These are phyloP conservation scores for Fusarium udum DNA, from an alignment of 2,329 filamentous ascomycete genomes.

Conservation along the genomic window DNA sequence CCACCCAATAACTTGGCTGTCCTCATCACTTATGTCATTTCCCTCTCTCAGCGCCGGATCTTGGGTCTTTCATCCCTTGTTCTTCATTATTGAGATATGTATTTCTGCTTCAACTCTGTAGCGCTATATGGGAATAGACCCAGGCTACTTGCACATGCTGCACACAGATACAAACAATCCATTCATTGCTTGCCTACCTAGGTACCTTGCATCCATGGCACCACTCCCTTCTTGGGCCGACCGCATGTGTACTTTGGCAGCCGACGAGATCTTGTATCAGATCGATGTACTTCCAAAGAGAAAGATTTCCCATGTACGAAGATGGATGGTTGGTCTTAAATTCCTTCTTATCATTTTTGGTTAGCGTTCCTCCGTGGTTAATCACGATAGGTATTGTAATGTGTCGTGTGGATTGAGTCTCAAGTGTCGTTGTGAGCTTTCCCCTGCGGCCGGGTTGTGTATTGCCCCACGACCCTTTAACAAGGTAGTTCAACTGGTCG, in stretches of 20 bases:
- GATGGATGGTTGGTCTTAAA: neutral
- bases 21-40: slow-evolving; percentile 11
- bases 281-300: neutral
- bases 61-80: neutral
- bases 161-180: neutral
- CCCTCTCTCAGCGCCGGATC: neutral
- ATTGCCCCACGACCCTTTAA: slow-evolving; percentile 38
- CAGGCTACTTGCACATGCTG: neutral
- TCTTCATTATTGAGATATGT: neutral
- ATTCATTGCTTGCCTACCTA: neutral
- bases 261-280: neutral
- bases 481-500: neutral
- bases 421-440: slow-evolving; percentile 19
- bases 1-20: neutral
- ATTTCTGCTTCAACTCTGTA: neutral
- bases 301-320: neutral
- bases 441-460: slow-evolving; percentile 20
- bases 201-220: slow-evolving; percentile 14
- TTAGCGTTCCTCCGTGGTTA: neutral
- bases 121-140: neutral
- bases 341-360: neutral
- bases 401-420: slow-evolving; percentile 11
- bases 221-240: slow-evolving; percentile 18
- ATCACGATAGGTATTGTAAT: neutral
- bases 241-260: slow-evolving; percentile 6